Evolutionary conservation across 257 asterid genomes (phyloP).

Genomic region (Henckelia pumila): DNA sequence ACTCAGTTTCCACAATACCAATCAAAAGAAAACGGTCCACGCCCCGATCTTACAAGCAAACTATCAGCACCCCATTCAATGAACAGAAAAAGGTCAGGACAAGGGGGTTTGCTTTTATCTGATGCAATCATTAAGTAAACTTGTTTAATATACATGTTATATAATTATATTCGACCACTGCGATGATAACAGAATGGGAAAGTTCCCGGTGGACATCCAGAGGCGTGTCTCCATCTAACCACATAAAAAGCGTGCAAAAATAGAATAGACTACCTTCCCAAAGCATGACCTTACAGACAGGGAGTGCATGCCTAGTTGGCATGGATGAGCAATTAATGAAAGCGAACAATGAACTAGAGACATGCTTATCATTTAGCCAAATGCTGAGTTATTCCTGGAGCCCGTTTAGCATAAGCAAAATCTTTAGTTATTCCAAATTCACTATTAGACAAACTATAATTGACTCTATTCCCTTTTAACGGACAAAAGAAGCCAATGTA

Average conservation of each 20-base stretch:
- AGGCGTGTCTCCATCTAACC: background rate
- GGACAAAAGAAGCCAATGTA: background rate
- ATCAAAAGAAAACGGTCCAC: background rate
- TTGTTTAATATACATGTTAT: background rate
- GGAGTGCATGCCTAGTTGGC: background rate
- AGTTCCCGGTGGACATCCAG: background rate
- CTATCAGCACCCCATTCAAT: background rate
- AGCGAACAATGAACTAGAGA: background rate
- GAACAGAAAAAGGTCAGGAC: background rate
- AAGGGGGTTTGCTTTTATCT: background rate
- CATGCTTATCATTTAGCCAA: background rate
- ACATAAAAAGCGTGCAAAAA: background rate
- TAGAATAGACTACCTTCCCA: background rate
- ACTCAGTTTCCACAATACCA: background rate
- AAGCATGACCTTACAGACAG: background rate
- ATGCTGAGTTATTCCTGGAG: background rate
- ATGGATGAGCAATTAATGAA: background rate
- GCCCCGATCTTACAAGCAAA: background rate
- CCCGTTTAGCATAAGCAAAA: background rate
- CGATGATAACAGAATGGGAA: background rate
- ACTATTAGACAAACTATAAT: background rate
- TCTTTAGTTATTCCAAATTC: background rate
- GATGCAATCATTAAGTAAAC: background rate
- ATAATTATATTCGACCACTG: background rate
- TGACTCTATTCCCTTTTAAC: background rate